Evolutionary conservation across 2,329 filamentous ascomycete genomes (phyloP).

Genomic region (Fusarium avenaceum): DNA sequence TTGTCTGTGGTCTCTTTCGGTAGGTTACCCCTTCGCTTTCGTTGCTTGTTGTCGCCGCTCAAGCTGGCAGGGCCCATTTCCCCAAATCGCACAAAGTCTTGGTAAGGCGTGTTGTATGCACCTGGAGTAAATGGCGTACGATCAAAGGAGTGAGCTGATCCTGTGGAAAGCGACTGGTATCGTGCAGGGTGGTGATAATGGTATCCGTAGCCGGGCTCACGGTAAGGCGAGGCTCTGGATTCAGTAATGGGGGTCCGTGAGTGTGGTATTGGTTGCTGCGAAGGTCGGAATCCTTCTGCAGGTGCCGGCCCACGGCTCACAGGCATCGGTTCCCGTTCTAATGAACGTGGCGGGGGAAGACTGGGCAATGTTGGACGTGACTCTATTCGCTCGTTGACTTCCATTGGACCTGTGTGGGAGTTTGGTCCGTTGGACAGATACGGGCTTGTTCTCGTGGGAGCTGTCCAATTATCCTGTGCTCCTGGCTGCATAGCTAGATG

Average conservation of each 20-base stretch:
- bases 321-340: constrained; percentile 54
- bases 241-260: constrained; percentile 52
- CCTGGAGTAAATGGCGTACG: constrained; percentile 60
- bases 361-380: constrained; percentile 57
- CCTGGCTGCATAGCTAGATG: constrained; percentile 42
- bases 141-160: constrained; percentile 60
- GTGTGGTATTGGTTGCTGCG: constrained; percentile 45
- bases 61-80: constrained; percentile 57
- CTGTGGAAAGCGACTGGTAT: constrained; percentile 62
- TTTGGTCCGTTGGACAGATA: constrained; percentile 50
- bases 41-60: constrained; percentile 63
- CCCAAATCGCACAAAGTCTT: constrained; percentile 60
- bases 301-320: constrained; percentile 52
- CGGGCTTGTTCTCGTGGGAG: constrained; percentile 52
- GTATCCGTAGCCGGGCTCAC: constrained; percentile 54
- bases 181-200: constrained; percentile 60
- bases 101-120: constrained; percentile 58
- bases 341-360: constrained; percentile 55
- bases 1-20: constrained; percentile 92
- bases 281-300: constrained; percentile 55
- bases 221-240: constrained; percentile 51
- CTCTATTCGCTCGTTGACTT: constrained; percentile 55
- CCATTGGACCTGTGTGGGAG: constrained; percentile 51
- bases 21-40: constrained; percentile 83
- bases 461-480: constrained; percentile 55